Evolutionary conservation across 805 yeast species (phyloP).

Genomic region (Candida palmyrensis): DNA sequence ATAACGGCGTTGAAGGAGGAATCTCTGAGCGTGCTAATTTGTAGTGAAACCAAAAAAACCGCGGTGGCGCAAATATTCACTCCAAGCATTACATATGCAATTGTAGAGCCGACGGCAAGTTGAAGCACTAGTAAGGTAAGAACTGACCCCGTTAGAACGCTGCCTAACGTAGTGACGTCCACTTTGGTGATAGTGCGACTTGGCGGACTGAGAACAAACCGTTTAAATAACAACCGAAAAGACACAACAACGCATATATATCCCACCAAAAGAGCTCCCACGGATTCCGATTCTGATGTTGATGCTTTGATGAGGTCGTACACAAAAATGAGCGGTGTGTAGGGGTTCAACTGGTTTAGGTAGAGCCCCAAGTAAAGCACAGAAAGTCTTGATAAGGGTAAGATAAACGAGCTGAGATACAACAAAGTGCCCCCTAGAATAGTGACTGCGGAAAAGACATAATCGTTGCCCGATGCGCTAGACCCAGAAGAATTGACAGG

Average conservation of each 20-base stretch:
- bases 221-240: constrained; percentile 8
- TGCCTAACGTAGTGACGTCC: constrained; percentile 1
- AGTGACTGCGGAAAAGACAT: constrained; percentile 6
- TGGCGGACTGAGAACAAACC: not conserved
- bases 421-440: constrained; percentile 16
- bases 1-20: constrained; percentile 12
- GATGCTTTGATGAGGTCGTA: constrained; percentile 17
- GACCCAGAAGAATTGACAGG: constrained; percentile 1
- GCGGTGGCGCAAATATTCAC: constrained; percentile 21
- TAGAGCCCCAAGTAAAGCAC: constrained; percentile 25
- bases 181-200: not conserved
- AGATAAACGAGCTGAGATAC: constrained; percentile 16
- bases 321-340: constrained; percentile 22
- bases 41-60: constrained; percentile 21
- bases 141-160: constrained; percentile 4
- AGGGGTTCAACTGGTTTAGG: constrained; percentile 23
- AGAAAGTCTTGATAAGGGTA: constrained; percentile 21
- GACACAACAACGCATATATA: constrained; percentile 14
- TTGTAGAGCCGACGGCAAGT: constrained; percentile 3
- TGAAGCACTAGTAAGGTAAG: constrained; percentile 3
- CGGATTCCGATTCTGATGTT: not conserved
- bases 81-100: constrained; percentile 12
- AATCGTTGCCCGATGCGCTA: not conserved
- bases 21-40: constrained; percentile 14
- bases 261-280: constrained; percentile 10